These are phyloP conservation scores for Colletotrichum australisinense DNA, from an alignment of 2,329 filamentous ascomycete species.

Conservation along the genomic window DNA sequence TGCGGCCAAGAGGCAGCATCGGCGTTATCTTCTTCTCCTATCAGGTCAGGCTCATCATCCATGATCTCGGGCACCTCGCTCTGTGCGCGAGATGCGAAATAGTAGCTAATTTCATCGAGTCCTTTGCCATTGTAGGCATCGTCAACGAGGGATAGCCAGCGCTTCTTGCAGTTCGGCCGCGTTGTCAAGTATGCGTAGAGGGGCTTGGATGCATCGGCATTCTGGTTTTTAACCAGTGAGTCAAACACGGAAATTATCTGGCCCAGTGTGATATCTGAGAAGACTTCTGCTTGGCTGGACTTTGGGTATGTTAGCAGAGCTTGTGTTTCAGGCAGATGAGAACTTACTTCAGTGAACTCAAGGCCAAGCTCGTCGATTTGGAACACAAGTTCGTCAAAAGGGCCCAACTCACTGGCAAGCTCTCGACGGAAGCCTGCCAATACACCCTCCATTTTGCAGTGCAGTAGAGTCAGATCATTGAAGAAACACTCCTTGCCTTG, in stretches of 20 bases:
- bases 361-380: slow-evolving; percentile 64
- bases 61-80: slow-evolving; percentile 38
- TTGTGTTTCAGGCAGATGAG: neutral
- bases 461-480: slow-evolving; percentile 52
- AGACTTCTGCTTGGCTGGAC: slow-evolving; percentile 48
- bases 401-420: slow-evolving; percentile 56
- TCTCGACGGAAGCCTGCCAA: slow-evolving; percentile 58
- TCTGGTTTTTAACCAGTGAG: slow-evolving; percentile 56
- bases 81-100: slow-evolving; percentile 44
- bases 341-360: slow-evolving; percentile 63
- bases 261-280: slow-evolving; percentile 51
- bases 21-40: slow-evolving; percentile 35
- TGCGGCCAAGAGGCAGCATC: slow-evolving; percentile 28
- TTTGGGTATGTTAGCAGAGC: slow-evolving; percentile 43
- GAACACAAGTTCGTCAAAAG: slow-evolving; percentile 61
- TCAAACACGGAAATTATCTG: slow-evolving; percentile 57
- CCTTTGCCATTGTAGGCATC: slow-evolving; percentile 55
- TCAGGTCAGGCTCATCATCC: slow-evolving; percentile 31
- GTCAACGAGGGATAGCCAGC: slow-evolving; percentile 53
- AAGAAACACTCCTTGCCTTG: slow-evolving; percentile 58
- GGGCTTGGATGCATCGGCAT: slow-evolving; percentile 50
- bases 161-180: slow-evolving; percentile 51
- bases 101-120: slow-evolving; percentile 53
- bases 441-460: slow-evolving; percentile 57
- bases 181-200: slow-evolving; percentile 57